Base-by-base conservation (phyloP, 768 basidiomycete genomes). In the Mycena galericulata region DNA sequence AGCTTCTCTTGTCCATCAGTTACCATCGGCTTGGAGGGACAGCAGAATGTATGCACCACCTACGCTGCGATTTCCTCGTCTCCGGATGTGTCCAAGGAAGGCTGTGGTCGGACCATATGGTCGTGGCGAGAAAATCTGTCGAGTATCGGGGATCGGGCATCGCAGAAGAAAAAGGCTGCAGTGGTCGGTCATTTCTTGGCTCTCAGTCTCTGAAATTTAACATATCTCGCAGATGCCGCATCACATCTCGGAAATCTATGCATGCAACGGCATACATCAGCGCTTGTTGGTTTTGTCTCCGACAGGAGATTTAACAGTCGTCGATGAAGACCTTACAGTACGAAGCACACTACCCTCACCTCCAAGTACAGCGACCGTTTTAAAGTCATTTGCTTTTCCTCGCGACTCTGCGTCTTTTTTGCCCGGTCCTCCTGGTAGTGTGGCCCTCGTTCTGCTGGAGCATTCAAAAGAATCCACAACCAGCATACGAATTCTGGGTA, bases 1-100 rank as follows among this genome's bases (percentile, higher is more conserved):
- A 76, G 78, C 2, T 94, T 92, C 76, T 78, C 88, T 11, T 88
- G 86, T 72, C 85, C 92, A 24, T 84, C 91, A 6, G 77, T 90
- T 26, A 87, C 87, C 41, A 71, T 79, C 30, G 76, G 75, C 62
- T 74, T 77, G 63, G 75, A 83, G 62, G 75, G 73, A 4, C 76
- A 79, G 11, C 77, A 81, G 63, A 68, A 79, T 54, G 71, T 77
- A 74, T 86, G 85, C 70, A 79, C 84, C 22, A 92, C 87, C 14
- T 93, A 90, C 73, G 85, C 86, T 1, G 84, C 85, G 27, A 79
- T 92, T 50, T 79, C 80, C 27, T 76, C 81, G 4, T 85, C 87
- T 24, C 79, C 88, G 8, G 88, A 87, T 26, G 61, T 87, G 1
- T 63, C 77, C 36, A 45, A 69, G 41, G 80, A 84, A 26, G 80